A percentile compares a stretch with the other conserved stretches of the same genome.
These are phyloP conservation scores for Colletotrichum cordylinicola DNA, from an alignment of 2,329 filamentous ascomycete species.

Conservation along the genomic window DNA sequence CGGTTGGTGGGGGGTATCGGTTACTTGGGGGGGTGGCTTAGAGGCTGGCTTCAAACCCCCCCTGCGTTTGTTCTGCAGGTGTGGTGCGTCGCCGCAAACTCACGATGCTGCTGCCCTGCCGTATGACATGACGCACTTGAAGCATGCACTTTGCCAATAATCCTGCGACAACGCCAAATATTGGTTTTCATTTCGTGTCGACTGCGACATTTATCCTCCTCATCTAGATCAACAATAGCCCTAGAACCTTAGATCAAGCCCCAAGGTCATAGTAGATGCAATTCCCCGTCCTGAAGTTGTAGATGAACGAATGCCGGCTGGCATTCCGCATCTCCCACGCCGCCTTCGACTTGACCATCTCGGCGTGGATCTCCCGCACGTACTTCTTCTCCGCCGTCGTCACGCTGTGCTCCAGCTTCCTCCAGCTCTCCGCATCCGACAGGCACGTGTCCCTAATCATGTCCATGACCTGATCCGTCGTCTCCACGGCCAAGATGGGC, in stretches of 20 bases:
- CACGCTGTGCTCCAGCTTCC: slow-evolving; percentile 77
- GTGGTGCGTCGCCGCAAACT: neutral
- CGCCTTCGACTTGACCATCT: slow-evolving; percentile 69
- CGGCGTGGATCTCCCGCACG: slow-evolving; percentile 79
- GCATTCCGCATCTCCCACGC: slow-evolving; percentile 60
- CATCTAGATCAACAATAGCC: neutral
- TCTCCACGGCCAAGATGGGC: slow-evolving; percentile 87
- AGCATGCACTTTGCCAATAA: neutral
- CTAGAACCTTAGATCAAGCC: slow-evolving; percentile 30
- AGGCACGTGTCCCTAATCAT: slow-evolving; percentile 76
- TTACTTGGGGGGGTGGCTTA: no score
- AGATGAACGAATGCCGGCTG: slow-evolving; percentile 80
- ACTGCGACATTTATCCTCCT: neutral
- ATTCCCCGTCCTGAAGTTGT: slow-evolving; percentile 86
- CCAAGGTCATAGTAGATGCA: slow-evolving; percentile 86
- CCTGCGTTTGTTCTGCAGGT: neutral
- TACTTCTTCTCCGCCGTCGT: slow-evolving; percentile 82
- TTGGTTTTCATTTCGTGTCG: neutral
- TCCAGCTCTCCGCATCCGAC: slow-evolving; percentile 84
- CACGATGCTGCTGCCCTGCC: neutral
- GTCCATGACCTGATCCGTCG: slow-evolving; percentile 82
- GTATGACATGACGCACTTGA: neutral
- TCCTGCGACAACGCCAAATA: neutral
- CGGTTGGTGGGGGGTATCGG: no score
- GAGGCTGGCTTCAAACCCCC: neutral